phyloP scores from a whole-genome alignment of 1,139 yeast species.

The Taphrina communis region DNA sequence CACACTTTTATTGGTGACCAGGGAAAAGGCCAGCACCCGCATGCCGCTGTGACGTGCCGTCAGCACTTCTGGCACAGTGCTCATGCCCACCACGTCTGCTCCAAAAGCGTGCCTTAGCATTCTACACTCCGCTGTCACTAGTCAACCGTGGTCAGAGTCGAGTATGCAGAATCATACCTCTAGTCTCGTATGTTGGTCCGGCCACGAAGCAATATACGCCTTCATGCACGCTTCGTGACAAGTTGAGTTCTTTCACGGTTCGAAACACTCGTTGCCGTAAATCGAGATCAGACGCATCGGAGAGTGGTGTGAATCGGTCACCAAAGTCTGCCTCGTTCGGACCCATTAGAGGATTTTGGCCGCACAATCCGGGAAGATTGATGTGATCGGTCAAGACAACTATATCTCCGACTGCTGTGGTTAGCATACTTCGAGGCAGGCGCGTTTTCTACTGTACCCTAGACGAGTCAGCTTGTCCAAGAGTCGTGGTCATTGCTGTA shows the following conservation, averaged over 20 bases:
- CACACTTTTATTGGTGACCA: constrained; percentile 84
- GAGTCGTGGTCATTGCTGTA: constrained; percentile 49
- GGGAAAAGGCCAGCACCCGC: constrained; percentile 77
- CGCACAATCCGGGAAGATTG: constrained; percentile 88
- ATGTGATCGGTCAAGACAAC: constrained; percentile 82
- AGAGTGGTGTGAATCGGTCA: constrained; percentile 82
- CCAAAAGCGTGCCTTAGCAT: constrained; percentile 69
- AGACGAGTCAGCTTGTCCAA: not conserved
- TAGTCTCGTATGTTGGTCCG: constrained; percentile 92
- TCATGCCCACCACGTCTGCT: constrained; percentile 97
- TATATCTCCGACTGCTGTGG: constrained; percentile 65
- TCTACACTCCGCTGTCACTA: constrained; percentile 72
- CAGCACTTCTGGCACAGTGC: constrained; percentile 94
- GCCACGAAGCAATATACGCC: constrained; percentile 85
- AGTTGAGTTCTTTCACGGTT: constrained; percentile 56
- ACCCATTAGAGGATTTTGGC: constrained; percentile 85
- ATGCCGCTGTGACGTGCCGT: constrained; percentile 88
- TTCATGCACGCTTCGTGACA: constrained; percentile 73
- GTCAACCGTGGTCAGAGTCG: not conserved
- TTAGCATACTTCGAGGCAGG: not conserved
- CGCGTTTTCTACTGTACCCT: not conserved
- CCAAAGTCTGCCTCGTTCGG: constrained; percentile 81
- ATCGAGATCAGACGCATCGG: constrained; percentile 84
- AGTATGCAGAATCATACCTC: constrained; percentile 54
- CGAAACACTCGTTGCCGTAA: constrained; percentile 60